Evolutionary conservation across 352 stramenopile species (phyloP).

Genomic region (Plasmopara viticola): DNA sequence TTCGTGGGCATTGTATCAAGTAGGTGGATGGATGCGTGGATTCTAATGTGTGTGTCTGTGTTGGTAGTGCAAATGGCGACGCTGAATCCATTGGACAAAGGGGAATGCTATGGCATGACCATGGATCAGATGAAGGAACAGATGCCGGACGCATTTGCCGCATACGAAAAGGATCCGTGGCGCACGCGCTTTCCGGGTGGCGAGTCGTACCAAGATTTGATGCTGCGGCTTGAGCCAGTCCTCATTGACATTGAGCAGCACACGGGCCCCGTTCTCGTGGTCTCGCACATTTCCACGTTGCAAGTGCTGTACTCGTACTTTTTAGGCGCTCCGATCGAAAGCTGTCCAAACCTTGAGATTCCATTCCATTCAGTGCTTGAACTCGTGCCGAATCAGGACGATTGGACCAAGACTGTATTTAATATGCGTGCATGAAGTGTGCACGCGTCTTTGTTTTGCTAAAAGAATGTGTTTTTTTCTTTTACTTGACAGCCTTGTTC

Average conservation of each 20-base stretch:
- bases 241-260: slow-evolving; percentile 91
- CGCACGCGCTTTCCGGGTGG: slow-evolving; percentile 82
- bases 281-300: slow-evolving; percentile 81
- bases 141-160: slow-evolving; percentile 54
- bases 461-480: neutral
- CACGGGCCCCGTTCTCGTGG: slow-evolving; percentile 77
- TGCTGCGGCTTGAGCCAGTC: slow-evolving; percentile 87
- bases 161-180: slow-evolving; percentile 67
- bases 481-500: neutral
- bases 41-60: slow-evolving; percentile 5
- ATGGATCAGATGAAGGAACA: slow-evolving; percentile 80
- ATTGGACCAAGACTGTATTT: slow-evolving; percentile 83
- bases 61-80: slow-evolving; percentile 67
- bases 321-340: slow-evolving; percentile 70
- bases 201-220: slow-evolving; percentile 93
- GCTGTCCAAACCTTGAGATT: slow-evolving; percentile 70
- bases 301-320: slow-evolving; percentile 88
- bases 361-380: slow-evolving; percentile 82
- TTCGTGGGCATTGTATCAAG: slow-evolving; percentile 1
- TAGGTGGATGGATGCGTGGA: neutral
- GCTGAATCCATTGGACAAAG: slow-evolving; percentile 79
- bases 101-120: slow-evolving; percentile 79
- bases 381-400: slow-evolving; percentile 70
- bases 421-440: slow-evolving; percentile 46
- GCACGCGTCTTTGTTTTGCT: slow-evolving; percentile 1